These are phyloP conservation scores for Chalaropsis ovoidea DNA, from an alignment of 2,329 filamentous ascomycete species.

Conservation along the genomic window DNA sequence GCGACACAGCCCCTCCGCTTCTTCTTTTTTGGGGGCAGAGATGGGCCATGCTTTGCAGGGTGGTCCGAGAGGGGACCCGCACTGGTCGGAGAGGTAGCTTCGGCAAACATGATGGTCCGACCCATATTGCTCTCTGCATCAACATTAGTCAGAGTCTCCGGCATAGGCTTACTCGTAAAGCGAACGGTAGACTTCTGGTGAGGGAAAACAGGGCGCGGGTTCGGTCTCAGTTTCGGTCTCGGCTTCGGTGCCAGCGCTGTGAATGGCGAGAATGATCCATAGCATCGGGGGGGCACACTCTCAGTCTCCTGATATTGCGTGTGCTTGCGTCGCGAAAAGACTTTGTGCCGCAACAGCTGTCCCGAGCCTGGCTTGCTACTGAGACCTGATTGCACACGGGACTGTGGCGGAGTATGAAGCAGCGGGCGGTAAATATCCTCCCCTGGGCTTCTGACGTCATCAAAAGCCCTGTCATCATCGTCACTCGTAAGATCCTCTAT, in stretches of 20 bases:
- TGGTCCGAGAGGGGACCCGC: too few relatives aligned
- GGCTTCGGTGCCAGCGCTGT: background rate
- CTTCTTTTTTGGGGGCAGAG: background rate
- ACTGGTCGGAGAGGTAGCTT: conserved; percentile 31
- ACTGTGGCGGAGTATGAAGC: background rate
- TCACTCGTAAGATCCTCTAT: conserved; percentile 28
- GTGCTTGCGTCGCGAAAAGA: conserved; percentile 27
- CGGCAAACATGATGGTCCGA: conserved; percentile 66
- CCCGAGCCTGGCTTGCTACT: background rate
- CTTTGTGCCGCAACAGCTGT: background rate
- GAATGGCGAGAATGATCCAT: conserved; percentile 16
- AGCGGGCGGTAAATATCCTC: conserved; percentile 8
- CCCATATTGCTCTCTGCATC: conserved; percentile 50
- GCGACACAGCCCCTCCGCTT: background rate
- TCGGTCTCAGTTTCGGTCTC: conserved; percentile 26
- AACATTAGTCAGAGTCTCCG: conserved; percentile 54
- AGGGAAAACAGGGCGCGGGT: conserved; percentile 39
- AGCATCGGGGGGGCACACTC: conserved; percentile 24
- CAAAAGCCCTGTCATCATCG: conserved; percentile 26
- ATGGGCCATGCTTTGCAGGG: too few relatives aligned
- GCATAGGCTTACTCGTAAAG: conserved; percentile 64
- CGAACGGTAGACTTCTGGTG: conserved; percentile 46
- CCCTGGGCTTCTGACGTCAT: too few relatives aligned
- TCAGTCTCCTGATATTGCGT: background rate
- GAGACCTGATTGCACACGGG: background rate